A percentile compares a stretch with the other conserved stretches of the same genome.
These are phyloP conservation scores for Colletotrichum sp. DNA, from an alignment of 2,329 filamentous ascomycete species.

Conservation along the genomic window DNA sequence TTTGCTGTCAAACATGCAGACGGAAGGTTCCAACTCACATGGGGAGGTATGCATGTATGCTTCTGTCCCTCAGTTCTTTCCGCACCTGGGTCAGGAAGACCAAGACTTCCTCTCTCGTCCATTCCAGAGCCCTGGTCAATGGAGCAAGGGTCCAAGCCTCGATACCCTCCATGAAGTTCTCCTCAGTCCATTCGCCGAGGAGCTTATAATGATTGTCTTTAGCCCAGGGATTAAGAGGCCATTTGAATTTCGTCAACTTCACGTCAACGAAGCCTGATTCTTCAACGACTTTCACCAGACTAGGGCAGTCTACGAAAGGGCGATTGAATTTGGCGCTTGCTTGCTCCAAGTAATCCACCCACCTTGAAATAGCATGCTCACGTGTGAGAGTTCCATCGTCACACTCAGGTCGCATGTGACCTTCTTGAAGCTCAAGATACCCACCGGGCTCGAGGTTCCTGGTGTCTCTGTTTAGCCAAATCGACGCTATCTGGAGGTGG, in stretches of 20 bases:
- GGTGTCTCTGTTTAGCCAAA: constrained; percentile 28
- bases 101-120: neutral
- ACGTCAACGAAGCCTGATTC: constrained; percentile 62
- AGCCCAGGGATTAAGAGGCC: constrained; percentile 58
- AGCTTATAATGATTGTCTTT: constrained; percentile 55
- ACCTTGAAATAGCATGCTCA: constrained; percentile 31
- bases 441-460: constrained; percentile 45
- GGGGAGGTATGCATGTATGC: neutral
- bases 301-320: constrained; percentile 44
- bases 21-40: neutral
- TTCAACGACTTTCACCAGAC: constrained; percentile 41
- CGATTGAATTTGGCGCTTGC: constrained; percentile 32
- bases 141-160: constrained; percentile 33
- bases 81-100: neutral
- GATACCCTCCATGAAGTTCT: constrained; percentile 26
- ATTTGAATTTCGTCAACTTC: constrained; percentile 48
- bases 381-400: constrained; percentile 43
- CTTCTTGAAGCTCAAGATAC: constrained; percentile 48
- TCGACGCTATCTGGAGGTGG: neutral
- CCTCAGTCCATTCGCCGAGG: constrained; percentile 32
- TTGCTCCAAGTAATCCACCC: constrained; percentile 33
- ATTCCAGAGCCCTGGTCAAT: constrained; percentile 28
- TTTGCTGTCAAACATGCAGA: neutral
- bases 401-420: constrained; percentile 38
- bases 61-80: neutral